Evolutionary conservation across 192 early-diverging fungal genomes (phyloP).

Genomic region (Coemansia sp.): DNA sequence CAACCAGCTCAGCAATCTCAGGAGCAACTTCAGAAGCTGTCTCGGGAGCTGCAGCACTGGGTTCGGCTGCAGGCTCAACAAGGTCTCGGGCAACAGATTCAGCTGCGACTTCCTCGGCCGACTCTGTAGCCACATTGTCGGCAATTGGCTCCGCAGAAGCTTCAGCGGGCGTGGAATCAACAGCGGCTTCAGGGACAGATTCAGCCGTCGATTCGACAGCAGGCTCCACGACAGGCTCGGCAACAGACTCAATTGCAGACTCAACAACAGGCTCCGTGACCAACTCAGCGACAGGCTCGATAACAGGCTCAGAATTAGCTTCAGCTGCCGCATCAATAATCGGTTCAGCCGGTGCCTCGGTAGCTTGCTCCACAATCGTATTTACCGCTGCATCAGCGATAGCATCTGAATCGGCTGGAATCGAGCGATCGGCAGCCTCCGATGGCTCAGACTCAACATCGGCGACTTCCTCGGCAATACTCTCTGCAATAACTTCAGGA

Average conservation of each 20-base stretch:
- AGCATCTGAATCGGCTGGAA: not conserved
- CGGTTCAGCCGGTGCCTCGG: not conserved
- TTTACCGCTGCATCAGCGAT: not conserved
- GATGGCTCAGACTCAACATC: not conserved
- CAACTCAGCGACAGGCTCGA: not conserved
- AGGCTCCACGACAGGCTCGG: conserved; percentile 1
- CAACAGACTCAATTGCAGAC: not conserved
- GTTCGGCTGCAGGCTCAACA: too few species aligned
- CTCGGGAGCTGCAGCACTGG: too few species aligned
- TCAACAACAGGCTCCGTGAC: not conserved
- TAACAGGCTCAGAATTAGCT: not conserved
- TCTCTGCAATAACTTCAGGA: not conserved
- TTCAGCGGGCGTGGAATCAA: not conserved
- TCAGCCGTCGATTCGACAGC: not conserved
- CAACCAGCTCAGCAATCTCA: not conserved
- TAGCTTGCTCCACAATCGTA: not conserved
- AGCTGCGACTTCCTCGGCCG: not conserved
- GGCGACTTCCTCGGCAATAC: not conserved
- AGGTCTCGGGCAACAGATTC: not conserved
- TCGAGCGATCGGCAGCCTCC: not conserved
- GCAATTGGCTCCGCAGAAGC: not conserved
- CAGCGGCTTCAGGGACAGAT: not conserved
- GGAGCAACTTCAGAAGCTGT: not conserved
- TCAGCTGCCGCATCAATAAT: not conserved
- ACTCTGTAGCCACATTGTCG: too few species aligned